phyloP scores from a whole-genome alignment of 805 yeast species.

The Hanseniaspora lachancei region DNA sequence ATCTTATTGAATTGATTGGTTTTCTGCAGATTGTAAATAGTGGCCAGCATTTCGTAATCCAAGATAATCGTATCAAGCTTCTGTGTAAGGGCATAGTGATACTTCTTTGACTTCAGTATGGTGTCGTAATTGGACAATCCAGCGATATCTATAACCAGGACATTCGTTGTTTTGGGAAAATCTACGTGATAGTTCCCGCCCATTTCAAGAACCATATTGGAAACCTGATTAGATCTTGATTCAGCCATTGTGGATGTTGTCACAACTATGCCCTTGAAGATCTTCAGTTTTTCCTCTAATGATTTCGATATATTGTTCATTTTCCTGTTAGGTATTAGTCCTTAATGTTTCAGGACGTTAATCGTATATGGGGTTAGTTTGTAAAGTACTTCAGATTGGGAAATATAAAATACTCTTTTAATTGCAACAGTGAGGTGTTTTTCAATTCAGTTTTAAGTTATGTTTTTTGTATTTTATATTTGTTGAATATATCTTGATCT shows the following conservation, averaged over 20 bases:
- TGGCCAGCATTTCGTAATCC: background rate
- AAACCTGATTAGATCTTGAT: slow-evolving; percentile 1
- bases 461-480: no score
- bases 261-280: slow-evolving; percentile 4
- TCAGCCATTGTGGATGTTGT: slow-evolving; percentile 7
- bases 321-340: background rate
- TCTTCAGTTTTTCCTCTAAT: background rate
- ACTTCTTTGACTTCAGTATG: slow-evolving; percentile 5
- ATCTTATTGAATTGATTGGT: background rate
- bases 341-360: no score
- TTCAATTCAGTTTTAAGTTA: no score
- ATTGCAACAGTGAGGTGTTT: no score
- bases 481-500: no score
- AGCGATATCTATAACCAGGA: background rate
- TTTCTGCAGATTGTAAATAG: background rate
- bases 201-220: slow-evolving; percentile 6
- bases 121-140: background rate
- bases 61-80: slow-evolving; percentile 4
- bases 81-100: background rate
- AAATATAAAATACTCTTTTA: no score
- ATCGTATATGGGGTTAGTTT: no score
- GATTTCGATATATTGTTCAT: slow-evolving; percentile 3
- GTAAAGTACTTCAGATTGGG: no score
- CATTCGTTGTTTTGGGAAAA: slow-evolving; percentile 10
- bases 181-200: slow-evolving; percentile 5